Base-by-base conservation (phyloP, 345 rosid species). In the Eucalyptus victrix region DNA sequence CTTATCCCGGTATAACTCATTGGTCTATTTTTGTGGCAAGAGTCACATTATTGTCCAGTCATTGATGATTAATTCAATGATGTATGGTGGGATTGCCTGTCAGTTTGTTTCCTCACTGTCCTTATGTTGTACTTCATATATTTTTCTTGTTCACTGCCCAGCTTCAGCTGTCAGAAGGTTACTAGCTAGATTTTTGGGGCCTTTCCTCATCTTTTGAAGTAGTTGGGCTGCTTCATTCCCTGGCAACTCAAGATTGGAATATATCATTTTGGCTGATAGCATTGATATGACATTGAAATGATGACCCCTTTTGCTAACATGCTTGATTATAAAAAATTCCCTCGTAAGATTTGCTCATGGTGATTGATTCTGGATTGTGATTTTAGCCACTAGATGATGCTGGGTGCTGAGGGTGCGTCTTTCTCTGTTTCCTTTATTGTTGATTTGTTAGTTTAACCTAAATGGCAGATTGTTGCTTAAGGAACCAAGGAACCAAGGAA, bases 401-500 rank as follows among this genome's bases (percentile, higher is more conserved):
- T 42, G 45, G 65, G 15, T 7, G 65, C 45, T 19, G 34, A n/a
- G 56, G 87, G 42, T 34, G 45, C 42, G 23, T 49, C 45, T 50
- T 11, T 86, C 45, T 86, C 40, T 67, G 24, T 62, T 49, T 51
- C 26, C n/a, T n/a, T 17, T 54, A 24, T 15, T 45, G 65, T 90
- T 45, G 94, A 89, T 88, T 69, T 89, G 87, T 65, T 56, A 87
- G 90, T 65, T 91, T 49, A 89, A 91, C 91, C 92, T 89, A 89
- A 90, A 87, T 40, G 51, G 58, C 83, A 86, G 86, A 88, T 89
- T 93, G 91, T 49, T 86, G 44, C 89, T 58, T 3, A 90, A 91
- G 93, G 58, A 90, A 90, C 56, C 56, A 90, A 91, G 93, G 69
- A 90, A 90, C 56, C 56, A 90, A 91, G 93, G 81, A 90, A 90